phyloP scores from a whole-genome alignment of 1,139 yeast genomes.

The Yarrowia galli region DNA sequence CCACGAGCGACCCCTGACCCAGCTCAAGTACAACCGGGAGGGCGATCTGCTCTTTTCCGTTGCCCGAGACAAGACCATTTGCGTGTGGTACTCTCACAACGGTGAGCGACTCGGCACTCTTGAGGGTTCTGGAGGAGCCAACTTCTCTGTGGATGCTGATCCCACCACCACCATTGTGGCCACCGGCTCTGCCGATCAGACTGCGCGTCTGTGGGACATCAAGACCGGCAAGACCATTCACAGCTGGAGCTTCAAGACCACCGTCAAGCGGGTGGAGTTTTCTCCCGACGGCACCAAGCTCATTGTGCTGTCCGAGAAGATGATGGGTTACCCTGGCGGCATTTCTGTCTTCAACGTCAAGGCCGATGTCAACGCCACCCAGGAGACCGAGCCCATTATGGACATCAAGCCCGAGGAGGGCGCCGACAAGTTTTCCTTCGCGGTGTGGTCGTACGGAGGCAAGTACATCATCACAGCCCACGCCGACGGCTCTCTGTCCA shows the following conservation, averaged over 20 bases:
- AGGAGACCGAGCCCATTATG: constrained; percentile 61
- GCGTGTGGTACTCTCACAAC: constrained; percentile 89
- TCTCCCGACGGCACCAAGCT: constrained; percentile 74
- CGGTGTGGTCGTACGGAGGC: constrained; percentile 85
- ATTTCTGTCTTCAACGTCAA: constrained; percentile 71
- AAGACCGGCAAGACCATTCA: constrained; percentile 77
- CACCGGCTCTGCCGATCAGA: constrained; percentile 92
- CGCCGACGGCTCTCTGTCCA: constrained; percentile 82
- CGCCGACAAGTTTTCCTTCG: constrained; percentile 76
- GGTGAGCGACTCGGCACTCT: constrained; percentile 98
- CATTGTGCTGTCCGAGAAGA: constrained; percentile 86
- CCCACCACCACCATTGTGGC: constrained; percentile 67
- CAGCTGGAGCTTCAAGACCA: constrained; percentile 80
- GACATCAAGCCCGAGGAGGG: constrained; percentile 62
- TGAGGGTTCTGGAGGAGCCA: constrained; percentile 89
- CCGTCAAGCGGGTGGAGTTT: constrained; percentile 90
- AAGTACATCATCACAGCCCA: constrained; percentile 84
- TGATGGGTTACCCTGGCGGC: constrained; percentile 89
- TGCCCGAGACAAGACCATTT: constrained; percentile 74
- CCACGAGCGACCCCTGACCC: constrained; percentile 61
- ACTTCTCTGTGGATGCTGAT: constrained; percentile 94
- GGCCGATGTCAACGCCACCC: constrained; percentile 53
- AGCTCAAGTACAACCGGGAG: constrained; percentile 91
- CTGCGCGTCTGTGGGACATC: constrained; percentile 85
- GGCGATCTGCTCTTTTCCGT: constrained; percentile 94